Conservation (phyloP, 176 grass and related monocot species). For the Musa acuminata region DNA sequence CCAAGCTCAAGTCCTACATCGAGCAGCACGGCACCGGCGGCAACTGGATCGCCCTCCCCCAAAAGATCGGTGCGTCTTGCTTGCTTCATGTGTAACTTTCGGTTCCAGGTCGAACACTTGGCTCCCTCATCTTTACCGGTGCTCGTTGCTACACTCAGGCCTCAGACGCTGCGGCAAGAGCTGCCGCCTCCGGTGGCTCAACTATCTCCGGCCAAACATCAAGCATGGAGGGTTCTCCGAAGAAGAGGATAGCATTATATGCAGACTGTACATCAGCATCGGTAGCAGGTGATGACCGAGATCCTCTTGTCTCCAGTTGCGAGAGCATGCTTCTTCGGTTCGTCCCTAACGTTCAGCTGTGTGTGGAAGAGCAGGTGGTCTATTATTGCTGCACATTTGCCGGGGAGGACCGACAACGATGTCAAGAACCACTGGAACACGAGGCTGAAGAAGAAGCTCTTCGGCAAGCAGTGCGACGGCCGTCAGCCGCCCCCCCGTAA, state of each 20-base stretch:
- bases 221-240: constrained; percentile 90
- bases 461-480: constrained; percentile 60
- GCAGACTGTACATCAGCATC: constrained; percentile 79
- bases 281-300: constrained; percentile 67
- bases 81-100: too few species aligned
- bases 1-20: constrained; percentile 93
- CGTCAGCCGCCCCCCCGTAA: not conserved
- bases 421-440: constrained; percentile 99
- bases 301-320: not conserved
- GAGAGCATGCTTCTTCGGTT: too few species aligned
- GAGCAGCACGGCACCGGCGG: constrained; percentile 83
- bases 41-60: constrained; percentile 91
- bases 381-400: constrained; percentile 86
- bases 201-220: constrained; percentile 89
- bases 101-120: too few species aligned
- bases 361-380: constrained; percentile 56
- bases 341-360: too few species aligned
- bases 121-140: too few species aligned
- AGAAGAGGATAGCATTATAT: constrained; percentile 84
- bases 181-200: constrained; percentile 91
- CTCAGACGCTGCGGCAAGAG: constrained; percentile 93
- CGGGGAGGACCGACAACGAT: constrained; percentile 90
- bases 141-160: constrained; percentile 21
- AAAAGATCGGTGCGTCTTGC: constrained; percentile 67
- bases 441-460: constrained; percentile 91